These are phyloP conservation scores for Craterostigma plantagineum DNA, from an alignment of 257 asterid genomes.

Conservation along the genomic window DNA sequence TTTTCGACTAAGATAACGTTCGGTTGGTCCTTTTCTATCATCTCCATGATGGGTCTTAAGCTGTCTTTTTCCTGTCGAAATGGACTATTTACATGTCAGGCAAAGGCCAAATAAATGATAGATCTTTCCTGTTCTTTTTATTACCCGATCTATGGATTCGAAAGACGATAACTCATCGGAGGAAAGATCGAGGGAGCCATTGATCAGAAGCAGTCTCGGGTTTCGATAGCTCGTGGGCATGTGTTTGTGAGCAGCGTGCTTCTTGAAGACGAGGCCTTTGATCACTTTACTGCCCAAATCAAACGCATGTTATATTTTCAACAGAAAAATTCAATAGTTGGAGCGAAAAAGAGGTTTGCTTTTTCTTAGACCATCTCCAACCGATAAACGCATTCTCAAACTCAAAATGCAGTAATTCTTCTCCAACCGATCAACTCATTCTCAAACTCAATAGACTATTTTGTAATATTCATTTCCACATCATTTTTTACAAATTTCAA, in stretches of 20 bases:
- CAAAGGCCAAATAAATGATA: neutral
- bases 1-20: slow-evolving; percentile 81
- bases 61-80: slow-evolving; percentile 52
- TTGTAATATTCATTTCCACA: no score
- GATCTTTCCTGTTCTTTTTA: neutral
- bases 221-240: slow-evolving; percentile 68
- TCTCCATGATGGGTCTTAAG: slow-evolving; percentile 43
- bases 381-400: no score
- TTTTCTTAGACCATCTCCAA: no score
- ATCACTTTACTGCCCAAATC: slow-evolving; percentile 42
- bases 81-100: slow-evolving; percentile 7
- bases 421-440: no score
- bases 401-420: no score
- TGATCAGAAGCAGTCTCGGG: slow-evolving; percentile 64
- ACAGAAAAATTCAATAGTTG: no score
- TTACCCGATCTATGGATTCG: slow-evolving; percentile 72
- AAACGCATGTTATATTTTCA: neutral
- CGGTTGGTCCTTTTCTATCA: slow-evolving; percentile 69
- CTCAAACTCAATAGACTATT: no score
- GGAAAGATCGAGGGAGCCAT: slow-evolving; percentile 73
- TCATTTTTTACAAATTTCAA: no score
- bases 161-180: slow-evolving; percentile 68
- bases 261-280: slow-evolving; percentile 81
- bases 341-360: no score
- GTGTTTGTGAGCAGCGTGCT: slow-evolving; percentile 89